Conservation (phyloP, 768 basidiomycete species). For the Xerocomellus dryophilus region DNA sequence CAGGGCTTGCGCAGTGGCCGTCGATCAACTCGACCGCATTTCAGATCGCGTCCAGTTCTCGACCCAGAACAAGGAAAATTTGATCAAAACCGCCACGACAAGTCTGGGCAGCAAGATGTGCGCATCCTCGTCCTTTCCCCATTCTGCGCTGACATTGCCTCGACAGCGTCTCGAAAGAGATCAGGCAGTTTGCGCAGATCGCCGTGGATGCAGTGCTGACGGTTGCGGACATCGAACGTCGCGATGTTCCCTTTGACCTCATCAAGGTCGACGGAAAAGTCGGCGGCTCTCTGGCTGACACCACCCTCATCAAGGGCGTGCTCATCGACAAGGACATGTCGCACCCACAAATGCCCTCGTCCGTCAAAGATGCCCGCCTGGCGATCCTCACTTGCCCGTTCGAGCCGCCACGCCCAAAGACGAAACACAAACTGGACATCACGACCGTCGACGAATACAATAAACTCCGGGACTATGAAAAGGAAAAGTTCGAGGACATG, state of each 20-base stretch:
- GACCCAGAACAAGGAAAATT: slow-evolving; percentile 74
- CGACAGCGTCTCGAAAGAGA: slow-evolving; percentile 91
- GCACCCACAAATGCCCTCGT: slow-evolving; percentile 95
- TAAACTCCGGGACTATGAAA: slow-evolving; percentile 91
- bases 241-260: slow-evolving; percentile 94
- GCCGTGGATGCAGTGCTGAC: slow-evolving; percentile 95
- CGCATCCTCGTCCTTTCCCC: background rate
- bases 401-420: slow-evolving; percentile 98
- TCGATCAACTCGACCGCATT: slow-evolving; percentile 85
- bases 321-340: slow-evolving; percentile 99
- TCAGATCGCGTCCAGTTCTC: slow-evolving; percentile 89
- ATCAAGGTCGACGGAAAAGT: slow-evolving; percentile 99
- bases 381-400: slow-evolving; percentile 99
- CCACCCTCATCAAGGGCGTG: slow-evolving; percentile 91
- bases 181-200: slow-evolving; percentile 92
- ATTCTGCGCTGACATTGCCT: slow-evolving; percentile 1
- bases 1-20: slow-evolving; percentile 85
- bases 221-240: slow-evolving; percentile 92
- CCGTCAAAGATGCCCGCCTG: slow-evolving; percentile 82
- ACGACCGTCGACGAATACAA: slow-evolving; percentile 96
- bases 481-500: slow-evolving; percentile 96
- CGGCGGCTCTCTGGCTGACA: slow-evolving; percentile 94
- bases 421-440: slow-evolving; percentile 98
- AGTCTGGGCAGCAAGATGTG: slow-evolving; percentile 98
- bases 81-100: slow-evolving; percentile 94